phyloP scores from a whole-genome alignment of 1,139 yeast species.

The Magnusiomyces fungicola region DNA sequence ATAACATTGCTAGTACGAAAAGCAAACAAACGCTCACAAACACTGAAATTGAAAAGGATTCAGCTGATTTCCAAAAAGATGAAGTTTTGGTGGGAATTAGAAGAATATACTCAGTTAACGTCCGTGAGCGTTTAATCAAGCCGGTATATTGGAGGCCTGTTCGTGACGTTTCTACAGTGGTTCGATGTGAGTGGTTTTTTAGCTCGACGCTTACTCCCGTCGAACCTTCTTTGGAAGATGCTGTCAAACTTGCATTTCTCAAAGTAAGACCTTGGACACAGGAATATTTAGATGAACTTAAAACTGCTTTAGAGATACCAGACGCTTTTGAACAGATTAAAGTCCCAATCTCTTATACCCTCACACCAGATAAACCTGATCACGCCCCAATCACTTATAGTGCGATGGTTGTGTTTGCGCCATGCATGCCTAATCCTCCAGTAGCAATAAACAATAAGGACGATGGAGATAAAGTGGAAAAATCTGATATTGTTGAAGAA shows the following conservation, averaged over 20 bases:
- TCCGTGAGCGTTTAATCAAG: conserved; percentile 20
- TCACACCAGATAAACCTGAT: conserved; percentile 6
- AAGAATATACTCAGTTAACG: conserved; percentile 30
- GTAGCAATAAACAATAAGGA: conserved; percentile 1
- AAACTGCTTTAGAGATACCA: conserved; percentile 29
- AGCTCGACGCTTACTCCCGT: conserved; percentile 31
- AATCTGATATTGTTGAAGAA: neutral
- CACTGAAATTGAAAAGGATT: neutral
- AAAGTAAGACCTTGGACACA: conserved; percentile 31
- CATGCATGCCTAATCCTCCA: conserved; percentile 17
- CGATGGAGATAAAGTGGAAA: conserved; percentile 6
- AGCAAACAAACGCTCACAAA: neutral
- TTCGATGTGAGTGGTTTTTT: conserved; percentile 33
- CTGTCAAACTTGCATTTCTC: conserved; percentile 24
- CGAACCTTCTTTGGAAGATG: conserved; percentile 30
- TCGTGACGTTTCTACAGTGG: conserved; percentile 27
- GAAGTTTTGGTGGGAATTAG: conserved; percentile 33
- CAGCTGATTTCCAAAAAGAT: conserved; percentile 7
- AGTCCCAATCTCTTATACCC: conserved; percentile 21
- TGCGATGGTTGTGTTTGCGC: conserved; percentile 28
- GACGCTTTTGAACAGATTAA: conserved; percentile 28
- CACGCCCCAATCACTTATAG: conserved; percentile 13
- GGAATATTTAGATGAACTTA: conserved; percentile 29
- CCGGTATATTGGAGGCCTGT: conserved; percentile 36
- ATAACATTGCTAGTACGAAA: neutral